Conservation (phyloP, 1,284 basidiomycete genomes). For the Cryptococcus neoformans region DNA sequence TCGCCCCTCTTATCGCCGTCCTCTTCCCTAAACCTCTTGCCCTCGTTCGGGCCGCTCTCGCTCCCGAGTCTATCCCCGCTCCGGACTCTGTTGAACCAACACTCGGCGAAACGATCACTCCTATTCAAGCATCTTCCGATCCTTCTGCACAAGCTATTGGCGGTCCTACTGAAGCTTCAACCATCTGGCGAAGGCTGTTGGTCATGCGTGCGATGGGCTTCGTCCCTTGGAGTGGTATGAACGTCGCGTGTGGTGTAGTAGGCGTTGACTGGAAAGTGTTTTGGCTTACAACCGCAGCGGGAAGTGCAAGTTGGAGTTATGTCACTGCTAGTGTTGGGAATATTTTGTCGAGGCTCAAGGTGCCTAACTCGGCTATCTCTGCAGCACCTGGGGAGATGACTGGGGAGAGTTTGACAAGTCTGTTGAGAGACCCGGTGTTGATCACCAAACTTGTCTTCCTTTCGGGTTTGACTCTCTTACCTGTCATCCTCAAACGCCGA, state of each 20-base stretch:
- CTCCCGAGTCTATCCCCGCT: slow-evolving; percentile 29
- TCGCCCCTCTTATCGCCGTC: slow-evolving; percentile 74
- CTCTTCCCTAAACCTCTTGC: slow-evolving; percentile 78
- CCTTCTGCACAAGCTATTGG: slow-evolving; percentile 27
- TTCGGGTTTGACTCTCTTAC: slow-evolving; percentile 45
- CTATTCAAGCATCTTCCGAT: slow-evolving; percentile 33
- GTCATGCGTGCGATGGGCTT: slow-evolving; percentile 82
- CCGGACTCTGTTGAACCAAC: slow-evolving; percentile 1
- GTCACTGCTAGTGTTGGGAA: slow-evolving; percentile 49
- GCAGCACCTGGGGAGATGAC: slow-evolving; percentile 3
- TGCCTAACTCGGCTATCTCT: slow-evolving; percentile 19
- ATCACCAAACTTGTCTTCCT: slow-evolving; percentile 49
- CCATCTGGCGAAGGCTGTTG: slow-evolving; percentile 78
- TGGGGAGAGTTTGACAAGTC: slow-evolving; percentile 45
- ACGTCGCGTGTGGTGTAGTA: slow-evolving; percentile 86
- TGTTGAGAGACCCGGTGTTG: slow-evolving; percentile 48
- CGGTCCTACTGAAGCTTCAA: slow-evolving; percentile 25
- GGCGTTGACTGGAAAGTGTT: slow-evolving; percentile 76
- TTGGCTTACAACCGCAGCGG: slow-evolving; percentile 76
- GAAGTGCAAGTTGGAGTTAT: slow-evolving; percentile 71
- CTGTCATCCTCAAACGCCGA: slow-evolving; percentile 47
- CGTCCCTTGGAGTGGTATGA: slow-evolving; percentile 91
- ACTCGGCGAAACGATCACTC: slow-evolving; percentile 43
- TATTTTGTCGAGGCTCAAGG: slow-evolving; percentile 43
- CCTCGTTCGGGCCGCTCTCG: slow-evolving; percentile 53